Percentiles rank a stretch among this genome's conserved stretches.
These are phyloP conservation scores for Agroathelia rolfsii DNA, from an alignment of 1,284 basidiomycete species.

Conservation along the genomic window DNA sequence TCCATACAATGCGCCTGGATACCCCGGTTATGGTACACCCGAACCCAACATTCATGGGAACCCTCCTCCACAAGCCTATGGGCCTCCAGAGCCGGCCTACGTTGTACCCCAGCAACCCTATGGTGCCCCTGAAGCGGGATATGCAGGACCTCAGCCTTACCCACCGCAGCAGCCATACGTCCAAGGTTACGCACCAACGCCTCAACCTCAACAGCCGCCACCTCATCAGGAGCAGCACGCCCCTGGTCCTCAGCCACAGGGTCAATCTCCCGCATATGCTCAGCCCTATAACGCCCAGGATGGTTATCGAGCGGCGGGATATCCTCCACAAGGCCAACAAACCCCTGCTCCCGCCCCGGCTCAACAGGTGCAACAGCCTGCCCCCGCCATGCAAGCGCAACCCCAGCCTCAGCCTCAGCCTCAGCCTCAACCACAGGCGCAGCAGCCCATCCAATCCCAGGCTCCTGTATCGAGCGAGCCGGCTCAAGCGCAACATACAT, in stretches of 20 bases:
- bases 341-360: slow-evolving; percentile 10
- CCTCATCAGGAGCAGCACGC: slow-evolving; percentile 15
- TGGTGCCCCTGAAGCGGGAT: slow-evolving; percentile 28
- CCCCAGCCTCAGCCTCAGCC: too few relatives aligned
- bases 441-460: slow-evolving; percentile 18
- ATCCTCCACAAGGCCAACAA: slow-evolving; percentile 11
- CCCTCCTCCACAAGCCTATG: slow-evolving; percentile 21
- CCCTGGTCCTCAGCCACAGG: slow-evolving; percentile 14
- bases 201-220: slow-evolving; percentile 12
- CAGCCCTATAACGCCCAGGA: slow-evolving; percentile 10
- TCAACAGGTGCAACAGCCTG: slow-evolving; percentile 12
- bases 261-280: slow-evolving; percentile 10
- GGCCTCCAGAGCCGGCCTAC: too few relatives aligned
- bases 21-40: slow-evolving; percentile 13
- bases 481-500: slow-evolving; percentile 9
- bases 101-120: slow-evolving; percentile 25
- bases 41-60: slow-evolving; percentile 12
- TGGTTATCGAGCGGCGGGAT: slow-evolving; percentile 5
- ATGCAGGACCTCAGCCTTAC: slow-evolving; percentile 32
- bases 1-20: slow-evolving; percentile 34
- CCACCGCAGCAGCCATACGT: slow-evolving; percentile 7
- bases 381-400: slow-evolving; percentile 11
- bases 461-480: slow-evolving; percentile 16
- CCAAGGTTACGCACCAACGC: slow-evolving; percentile 12
- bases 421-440: slow-evolving; percentile 17